Evolutionary conservation across 345 rosid species (phyloP).

Genomic region (Raphanus raphanistrum): DNA sequence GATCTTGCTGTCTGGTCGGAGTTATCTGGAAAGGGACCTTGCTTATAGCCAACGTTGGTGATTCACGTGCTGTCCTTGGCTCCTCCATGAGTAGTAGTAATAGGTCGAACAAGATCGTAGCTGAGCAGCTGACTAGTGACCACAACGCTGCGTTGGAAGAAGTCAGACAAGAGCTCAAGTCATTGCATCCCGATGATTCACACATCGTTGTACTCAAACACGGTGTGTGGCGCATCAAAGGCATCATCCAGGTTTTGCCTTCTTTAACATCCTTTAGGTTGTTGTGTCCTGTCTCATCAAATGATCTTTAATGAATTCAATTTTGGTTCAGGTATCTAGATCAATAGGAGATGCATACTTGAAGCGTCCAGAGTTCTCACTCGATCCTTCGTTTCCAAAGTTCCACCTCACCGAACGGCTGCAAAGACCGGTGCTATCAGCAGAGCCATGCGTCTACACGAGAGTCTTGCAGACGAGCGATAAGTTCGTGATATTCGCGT

Average conservation of each 20-base stretch:
- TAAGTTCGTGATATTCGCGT: slow-evolving; percentile 85
- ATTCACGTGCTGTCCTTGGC: slow-evolving; percentile 93
- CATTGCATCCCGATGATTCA: slow-evolving; percentile 81
- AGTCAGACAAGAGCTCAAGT: slow-evolving; percentile 85
- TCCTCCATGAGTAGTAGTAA: slow-evolving; percentile 31
- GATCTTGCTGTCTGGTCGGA: slow-evolving; percentile 93
- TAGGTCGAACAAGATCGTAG: slow-evolving; percentile 68
- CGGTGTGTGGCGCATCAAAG: slow-evolving; percentile 99
- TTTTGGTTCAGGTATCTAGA: slow-evolving; percentile 67
- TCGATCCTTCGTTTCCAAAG: slow-evolving; percentile 78
- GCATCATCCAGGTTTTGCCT: slow-evolving; percentile 72
- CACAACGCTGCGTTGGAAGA: slow-evolving; percentile 90
- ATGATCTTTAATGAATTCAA: too few species aligned
- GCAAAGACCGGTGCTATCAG: slow-evolving; percentile 74
- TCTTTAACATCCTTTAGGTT: too few species aligned
- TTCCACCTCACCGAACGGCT: slow-evolving; percentile 77
- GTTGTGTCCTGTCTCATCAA: too few species aligned
- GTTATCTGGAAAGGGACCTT: slow-evolving; percentile 81
- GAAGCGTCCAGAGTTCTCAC: slow-evolving; percentile 84
- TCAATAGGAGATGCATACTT: slow-evolving; percentile 97
- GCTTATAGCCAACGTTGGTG: slow-evolving; percentile 85
- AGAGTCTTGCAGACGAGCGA: slow-evolving; percentile 70
- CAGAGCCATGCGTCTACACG: slow-evolving; percentile 66
- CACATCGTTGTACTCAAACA: slow-evolving; percentile 79
- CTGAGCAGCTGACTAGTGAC: slow-evolving; percentile 81